Evolutionary conservation across 2,329 filamentous ascomycete genomes (phyloP), one percentile per base, ranked within the genome.

Genomic region (Ophiostoma australiae): DNA sequence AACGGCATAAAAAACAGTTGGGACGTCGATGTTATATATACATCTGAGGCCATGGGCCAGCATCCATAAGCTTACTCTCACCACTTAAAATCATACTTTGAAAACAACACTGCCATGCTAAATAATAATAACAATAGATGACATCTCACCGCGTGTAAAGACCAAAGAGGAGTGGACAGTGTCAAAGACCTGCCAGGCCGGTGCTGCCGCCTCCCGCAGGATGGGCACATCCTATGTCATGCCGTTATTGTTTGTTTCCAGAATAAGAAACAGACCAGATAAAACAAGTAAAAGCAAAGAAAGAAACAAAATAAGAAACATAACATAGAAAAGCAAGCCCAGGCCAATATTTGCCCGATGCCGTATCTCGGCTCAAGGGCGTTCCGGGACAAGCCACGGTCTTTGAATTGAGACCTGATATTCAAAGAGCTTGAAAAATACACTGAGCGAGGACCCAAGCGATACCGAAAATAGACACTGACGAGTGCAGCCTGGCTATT

Each of bases 321-420:
- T 20, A 48, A 39, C 10, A 39, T 39, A 1, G 5, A 48, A 48
- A 48, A n/a, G 41, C 41, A 20, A 55, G 8, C 3, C 17, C 10
- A 23, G 27, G 23, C 23, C 11, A 63, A 15, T 33, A 27, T 35
- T 63, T 33, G 58, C 13, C 15, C 58, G 58, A 63, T 63, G 27
- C 58, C 58, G 58, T 35, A 13, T 63, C 58, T 63, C 58, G 58
- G 58, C 27, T 63, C 58, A 33, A 20, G 23, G 2, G 58, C 15
- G 27, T 63, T 63, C 58, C 58, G 58, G 58, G 10, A 61, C 55
- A 61, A 61, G 55, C 55, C 55, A 61, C 55, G 27, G 41, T 39
- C 68, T 11, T 68, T 48, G n/a, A 58, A 58, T 58, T 27, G 66
- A n/a, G 48, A 27, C 3, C 10, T 8, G n/a, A 67, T 67, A 10